Base-by-base conservation (phyloP, 805 yeast genomes). In the Barnettozyma siamensis region DNA sequence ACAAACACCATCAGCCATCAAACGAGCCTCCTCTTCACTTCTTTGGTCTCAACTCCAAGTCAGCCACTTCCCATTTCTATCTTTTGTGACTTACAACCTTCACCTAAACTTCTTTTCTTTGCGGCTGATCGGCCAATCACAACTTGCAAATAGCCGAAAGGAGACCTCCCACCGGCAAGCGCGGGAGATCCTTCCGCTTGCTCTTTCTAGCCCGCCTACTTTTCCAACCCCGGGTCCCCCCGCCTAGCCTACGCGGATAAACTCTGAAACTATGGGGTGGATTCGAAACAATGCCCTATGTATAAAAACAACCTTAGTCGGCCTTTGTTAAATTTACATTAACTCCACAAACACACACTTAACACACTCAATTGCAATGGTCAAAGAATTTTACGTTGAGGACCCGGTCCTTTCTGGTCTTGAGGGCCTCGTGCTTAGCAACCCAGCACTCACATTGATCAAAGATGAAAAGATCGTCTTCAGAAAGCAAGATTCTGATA, bases 391-490 rank as follows among this genome's bases (percentile, higher is more conserved):
- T 42, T 66, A 66, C 50, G 63, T 68, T 10, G 41, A 58, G 6
- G 61, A 65, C 37, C 67, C 73, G 6, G 62, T 69, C 5, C 43
- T 50, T 1, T 50, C 66, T 3, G 59, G 64, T 36, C 55, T 69
- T n/a, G 57, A 58, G 42, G 73, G 72, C 3, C 55, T 67, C 36
- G 65, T 62, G 2, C 53, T 59, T 16, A 53, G 65, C 5, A 62
- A 67, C 40, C 70, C 70, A 15, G 58, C 64, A 3, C 49, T 67
- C 13, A 55, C 65, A 2, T 48, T 65, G 15, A 52, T 66, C 24
- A 61, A 61, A 21, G 59, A 60, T 19, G 72, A 67, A 41, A 67
- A 65, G 38, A 49, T 69, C 10, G 49, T 67, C 16, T 64, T 57
- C 37, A 59, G 72, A 39, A 50, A 55, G 23, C 55, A 50, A 21